These are phyloP conservation scores for Penicillium daleae DNA, from an alignment of 495 filamentous ascomycete genomes.

Conservation along the genomic window DNA sequence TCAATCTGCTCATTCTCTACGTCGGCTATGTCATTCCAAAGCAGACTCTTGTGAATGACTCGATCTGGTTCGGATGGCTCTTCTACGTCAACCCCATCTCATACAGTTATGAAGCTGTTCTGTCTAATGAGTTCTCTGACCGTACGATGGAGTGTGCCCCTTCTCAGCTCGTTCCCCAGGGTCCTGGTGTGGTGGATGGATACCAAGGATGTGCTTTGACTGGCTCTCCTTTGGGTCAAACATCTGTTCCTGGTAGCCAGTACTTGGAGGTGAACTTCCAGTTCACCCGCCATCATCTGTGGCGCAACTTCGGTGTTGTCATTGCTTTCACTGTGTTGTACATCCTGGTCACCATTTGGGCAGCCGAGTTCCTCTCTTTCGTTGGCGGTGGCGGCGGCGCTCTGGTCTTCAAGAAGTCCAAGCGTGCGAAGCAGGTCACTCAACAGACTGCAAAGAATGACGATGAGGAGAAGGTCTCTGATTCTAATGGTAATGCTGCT, in stretches of 20 bases:
- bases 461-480: slow-evolving; percentile 52
- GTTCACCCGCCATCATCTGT: slow-evolving; percentile 68
- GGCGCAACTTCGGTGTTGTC: slow-evolving; percentile 81
- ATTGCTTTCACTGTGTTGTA: slow-evolving; percentile 72
- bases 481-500: slow-evolving; percentile 40
- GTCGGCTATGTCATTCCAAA: slow-evolving; percentile 81
- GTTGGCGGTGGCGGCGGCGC: slow-evolving; percentile 59
- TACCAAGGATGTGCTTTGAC: slow-evolving; percentile 67
- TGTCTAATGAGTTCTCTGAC: slow-evolving; percentile 69
- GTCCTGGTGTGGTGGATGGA: slow-evolving; percentile 49
- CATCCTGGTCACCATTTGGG: slow-evolving; percentile 66
- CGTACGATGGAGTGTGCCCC: slow-evolving; percentile 63
- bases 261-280: slow-evolving; percentile 61
- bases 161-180: slow-evolving; percentile 58
- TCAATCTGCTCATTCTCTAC: slow-evolving; percentile 74
- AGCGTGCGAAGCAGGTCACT: slow-evolving; percentile 57
- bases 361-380: slow-evolving; percentile 57
- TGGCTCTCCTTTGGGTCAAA: slow-evolving; percentile 52
- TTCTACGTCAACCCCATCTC: slow-evolving; percentile 74
- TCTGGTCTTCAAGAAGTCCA: slow-evolving; percentile 70
- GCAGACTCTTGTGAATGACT: slow-evolving; percentile 58
- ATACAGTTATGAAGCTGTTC: slow-evolving; percentile 73
- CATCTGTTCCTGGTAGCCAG: slow-evolving; percentile 56
- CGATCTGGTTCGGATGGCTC: slow-evolving; percentile 84
- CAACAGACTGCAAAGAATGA: slow-evolving; percentile 42